Conservation (phyloP, 2,329 filamentous ascomycete genomes). For the Colletotrichum tropicale region DNA sequence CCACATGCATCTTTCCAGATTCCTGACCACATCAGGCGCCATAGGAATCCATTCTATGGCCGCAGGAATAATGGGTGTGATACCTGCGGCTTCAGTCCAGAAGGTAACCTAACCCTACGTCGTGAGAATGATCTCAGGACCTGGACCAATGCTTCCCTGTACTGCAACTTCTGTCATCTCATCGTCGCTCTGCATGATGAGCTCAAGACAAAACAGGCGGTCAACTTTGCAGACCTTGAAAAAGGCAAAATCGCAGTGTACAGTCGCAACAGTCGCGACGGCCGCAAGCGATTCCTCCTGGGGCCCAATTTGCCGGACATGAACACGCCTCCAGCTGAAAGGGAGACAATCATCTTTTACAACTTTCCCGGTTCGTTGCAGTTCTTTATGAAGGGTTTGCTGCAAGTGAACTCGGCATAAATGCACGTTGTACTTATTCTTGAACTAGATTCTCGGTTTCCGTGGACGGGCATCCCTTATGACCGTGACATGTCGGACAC, state of each 20-base stretch:
- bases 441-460: background rate
- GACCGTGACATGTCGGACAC: background rate
- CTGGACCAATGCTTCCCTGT: background rate
- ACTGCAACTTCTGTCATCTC: background rate
- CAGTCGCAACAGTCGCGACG: background rate
- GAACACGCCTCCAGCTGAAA: background rate
- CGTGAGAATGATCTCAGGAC: background rate
- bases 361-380: background rate
- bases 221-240: background rate
- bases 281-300: rapidly evolving
- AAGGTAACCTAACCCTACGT: background rate
- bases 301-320: background rate
- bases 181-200: background rate
- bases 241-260: background rate
- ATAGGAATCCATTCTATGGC: background rate
- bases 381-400: rapidly evolving
- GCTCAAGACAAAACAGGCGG: background rate
- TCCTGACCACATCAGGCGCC: background rate
- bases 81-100: background rate
- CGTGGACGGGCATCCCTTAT: background rate
- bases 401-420: rapidly evolving
- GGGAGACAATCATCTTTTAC: background rate
- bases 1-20: background rate
- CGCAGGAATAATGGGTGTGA: background rate
- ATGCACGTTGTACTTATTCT: background rate